Evolutionary conservation across 768 basidiomycete species (phyloP).

Genomic region (Suillus sp.): DNA sequence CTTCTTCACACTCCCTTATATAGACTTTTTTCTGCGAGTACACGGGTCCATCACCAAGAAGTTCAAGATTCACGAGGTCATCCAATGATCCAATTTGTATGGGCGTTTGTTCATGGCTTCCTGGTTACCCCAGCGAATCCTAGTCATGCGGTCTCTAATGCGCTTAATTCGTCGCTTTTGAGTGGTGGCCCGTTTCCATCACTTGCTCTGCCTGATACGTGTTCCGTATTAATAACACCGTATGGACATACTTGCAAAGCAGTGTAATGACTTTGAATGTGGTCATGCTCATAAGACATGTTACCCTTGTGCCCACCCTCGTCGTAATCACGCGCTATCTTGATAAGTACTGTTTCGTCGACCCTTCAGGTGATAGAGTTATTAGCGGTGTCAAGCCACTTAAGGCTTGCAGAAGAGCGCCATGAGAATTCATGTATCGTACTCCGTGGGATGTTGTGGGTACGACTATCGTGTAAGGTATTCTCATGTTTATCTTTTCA

Average conservation of each 20-base stretch:
- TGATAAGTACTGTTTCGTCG: background rate
- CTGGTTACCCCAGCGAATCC: constrained; percentile 4
- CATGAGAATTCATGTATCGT: background rate
- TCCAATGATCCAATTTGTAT: background rate
- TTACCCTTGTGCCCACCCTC: background rate
- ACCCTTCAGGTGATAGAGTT: background rate
- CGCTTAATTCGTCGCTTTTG: background rate
- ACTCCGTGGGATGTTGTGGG: background rate
- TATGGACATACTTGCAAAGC: background rate
- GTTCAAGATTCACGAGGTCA: background rate
- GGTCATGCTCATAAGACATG: background rate
- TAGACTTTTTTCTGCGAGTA: background rate
- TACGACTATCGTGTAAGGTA: background rate
- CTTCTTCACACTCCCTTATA: background rate
- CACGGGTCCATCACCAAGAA: background rate
- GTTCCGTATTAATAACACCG: background rate
- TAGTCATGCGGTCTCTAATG: background rate
- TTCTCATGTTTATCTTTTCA: constrained; percentile 3
- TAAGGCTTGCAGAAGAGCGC: background rate
- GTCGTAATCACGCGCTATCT: background rate
- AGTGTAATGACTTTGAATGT: background rate
- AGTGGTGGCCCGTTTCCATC: background rate
- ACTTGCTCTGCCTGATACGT: background rate
- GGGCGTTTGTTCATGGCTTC: constrained; percentile 3
- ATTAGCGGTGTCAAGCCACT: background rate